A percentile compares a stretch with the other conserved stretches of the same genome.
Evolutionary conservation across 768 basidiomycete genomes (phyloP).

Genomic region (Cystoderma amianthinum): DNA sequence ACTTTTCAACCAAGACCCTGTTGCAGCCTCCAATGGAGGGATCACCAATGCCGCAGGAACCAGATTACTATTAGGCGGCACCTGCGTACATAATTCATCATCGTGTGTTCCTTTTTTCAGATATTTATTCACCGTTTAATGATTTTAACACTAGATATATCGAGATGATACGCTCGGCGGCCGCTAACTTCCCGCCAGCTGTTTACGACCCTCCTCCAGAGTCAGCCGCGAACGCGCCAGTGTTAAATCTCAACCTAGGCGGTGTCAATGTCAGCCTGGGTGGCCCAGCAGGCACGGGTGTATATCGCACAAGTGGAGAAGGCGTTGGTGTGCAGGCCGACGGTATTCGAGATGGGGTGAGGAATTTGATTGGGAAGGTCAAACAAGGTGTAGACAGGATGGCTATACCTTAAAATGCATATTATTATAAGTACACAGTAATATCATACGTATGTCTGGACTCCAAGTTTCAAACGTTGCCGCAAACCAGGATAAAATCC

Average conservation of each 20-base stretch:
- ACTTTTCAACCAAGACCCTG: slow-evolving; percentile 78
- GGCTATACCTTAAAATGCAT: slow-evolving; percentile 26
- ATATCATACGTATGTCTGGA: slow-evolving; percentile 6
- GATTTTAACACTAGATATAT: slow-evolving; percentile 58
- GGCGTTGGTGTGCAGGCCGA: slow-evolving; percentile 74
- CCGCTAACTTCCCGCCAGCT: slow-evolving; percentile 49
- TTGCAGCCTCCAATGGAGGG: slow-evolving; percentile 36
- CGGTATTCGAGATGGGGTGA: slow-evolving; percentile 84
- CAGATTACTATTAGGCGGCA: slow-evolving; percentile 85
- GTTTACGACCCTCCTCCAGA: slow-evolving; percentile 76
- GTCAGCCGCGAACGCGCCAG: slow-evolving; percentile 63
- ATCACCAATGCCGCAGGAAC: slow-evolving; percentile 52
- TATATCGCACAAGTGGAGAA: slow-evolving; percentile 79
- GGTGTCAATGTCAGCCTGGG: slow-evolving; percentile 92
- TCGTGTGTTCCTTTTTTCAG: slow-evolving; percentile 42
- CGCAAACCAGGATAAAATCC: slow-evolving; percentile 18
- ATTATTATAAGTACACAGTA: slow-evolving; percentile 1
- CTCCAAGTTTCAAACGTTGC: slow-evolving; percentile 1
- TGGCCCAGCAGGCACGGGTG: slow-evolving; percentile 74
- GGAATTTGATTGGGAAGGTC: slow-evolving; percentile 83
- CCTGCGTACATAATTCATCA: slow-evolving; percentile 91
- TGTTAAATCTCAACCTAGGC: slow-evolving; percentile 87
- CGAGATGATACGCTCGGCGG: slow-evolving; percentile 80
- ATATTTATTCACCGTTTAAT: slow-evolving; percentile 6
- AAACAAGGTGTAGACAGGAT: slow-evolving; percentile 77